Evolutionary conservation across 1,284 basidiomycete species (phyloP), one percentile per base, ranked within the genome.

Genomic region (Cystobasidium sp.): DNA sequence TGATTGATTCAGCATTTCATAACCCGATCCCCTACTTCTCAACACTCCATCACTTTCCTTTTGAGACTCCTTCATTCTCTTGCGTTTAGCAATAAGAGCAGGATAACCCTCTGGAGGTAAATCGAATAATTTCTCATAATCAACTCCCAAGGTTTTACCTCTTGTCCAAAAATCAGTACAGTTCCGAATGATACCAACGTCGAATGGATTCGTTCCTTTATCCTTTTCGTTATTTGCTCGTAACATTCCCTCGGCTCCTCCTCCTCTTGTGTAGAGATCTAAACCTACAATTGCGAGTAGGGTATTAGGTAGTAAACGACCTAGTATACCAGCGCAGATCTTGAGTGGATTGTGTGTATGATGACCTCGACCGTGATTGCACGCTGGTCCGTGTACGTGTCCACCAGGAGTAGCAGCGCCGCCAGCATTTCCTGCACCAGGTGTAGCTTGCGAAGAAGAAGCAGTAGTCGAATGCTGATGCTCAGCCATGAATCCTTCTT

Each of bases 81-180:
- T 67, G 10, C 65, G 37, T 43, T 56, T 49, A 16, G 62, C 63
- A 16, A 74, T 47, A 3, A 62, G 7, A 8, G 53, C 55, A 22
- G 41, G 41, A 53, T 62, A 92, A 5, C 92, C 93, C 80, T 93
- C 92, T 0, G 85, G 77, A 1, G 94, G 94, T 7, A 99, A 87
- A 81, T 97, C 95, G 82, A 95, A 97, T 80, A 99, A 81, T 76
- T 87, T 85, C 58, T 90, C 89, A 83, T 98, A 99, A 82, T 96
- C 90, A 37, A 99, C 89, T 0, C 91, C 92, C 6, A 97, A 84
- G 82, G 93, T 90, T 75, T 86, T 85, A 22, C 94, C 93, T 66
- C 87, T 87, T 58, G 89, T 89, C 96, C 96, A 99, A 82, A 99
- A 99, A 83, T 99, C 96, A 77, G 87, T 88, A 83, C 97, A 99